Base-by-base conservation (phyloP, 2,329 filamentous ascomycete genomes). In the Pseudogymnoascus sp. region DNA sequence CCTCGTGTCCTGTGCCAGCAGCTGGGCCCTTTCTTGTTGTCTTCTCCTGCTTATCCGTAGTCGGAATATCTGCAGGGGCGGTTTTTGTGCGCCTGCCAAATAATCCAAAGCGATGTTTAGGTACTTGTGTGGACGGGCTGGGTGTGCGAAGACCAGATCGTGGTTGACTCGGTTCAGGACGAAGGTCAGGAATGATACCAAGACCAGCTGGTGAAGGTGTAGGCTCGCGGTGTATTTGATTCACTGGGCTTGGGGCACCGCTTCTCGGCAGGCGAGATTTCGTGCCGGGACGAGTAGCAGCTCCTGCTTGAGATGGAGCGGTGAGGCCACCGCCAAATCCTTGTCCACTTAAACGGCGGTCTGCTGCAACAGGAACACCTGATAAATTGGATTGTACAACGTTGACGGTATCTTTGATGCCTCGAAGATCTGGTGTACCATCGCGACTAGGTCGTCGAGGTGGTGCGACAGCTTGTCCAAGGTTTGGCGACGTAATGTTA, bases 1-100 rank as follows among this genome's bases (percentile, higher is more conserved):
- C 89, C 76, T 97, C 93, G 70, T 97, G 92, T 0, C 93, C 93
- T 38, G 93, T 97, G n/a, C 93, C 93, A 41, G 93, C 93, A 14
- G 83, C 85, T 21, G 93, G 93, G 0, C 93, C 93, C 74, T 91
- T 93, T 28, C 89, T 83, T 23, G 78, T 65, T 6, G 78, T 71
- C 66, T 82, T 86, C 7, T 87, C 85, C 38, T 81, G 80, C 71
- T 82, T 85, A n/a, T 86, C 82, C 0, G 73, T 64, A 18, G 74
- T 74, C 9, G 75, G 64, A n/a, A 74, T 72, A 43, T 85, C 80
- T 35, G 14, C 35, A 3, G 82, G 72, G 0, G 83, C 79, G 0
- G 83, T 80, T 73, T 91, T 96, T 12, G 86, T 86, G 62, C 86
- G 87, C 67, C 88, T 84, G 7, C 87, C 80, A 69, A 96, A 96